Evolutionary conservation across 352 stramenopile species (phyloP).

Genomic region (Phytopythium kandeliae): DNA sequence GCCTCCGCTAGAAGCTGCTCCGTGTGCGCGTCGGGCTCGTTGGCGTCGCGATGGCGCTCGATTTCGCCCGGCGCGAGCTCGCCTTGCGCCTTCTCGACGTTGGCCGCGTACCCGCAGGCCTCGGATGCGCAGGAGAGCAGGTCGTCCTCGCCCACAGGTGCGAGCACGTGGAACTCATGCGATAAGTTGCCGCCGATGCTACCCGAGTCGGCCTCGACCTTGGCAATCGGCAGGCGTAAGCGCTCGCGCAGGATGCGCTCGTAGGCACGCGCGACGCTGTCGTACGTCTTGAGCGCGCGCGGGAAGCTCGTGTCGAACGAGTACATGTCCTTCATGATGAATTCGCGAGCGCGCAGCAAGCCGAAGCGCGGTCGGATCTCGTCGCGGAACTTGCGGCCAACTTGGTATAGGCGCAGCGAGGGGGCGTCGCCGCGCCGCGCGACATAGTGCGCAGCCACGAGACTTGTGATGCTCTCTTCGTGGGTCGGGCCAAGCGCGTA

Average conservation of each 20-base stretch:
- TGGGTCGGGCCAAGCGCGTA: constrained; percentile 77
- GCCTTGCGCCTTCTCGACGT: constrained; percentile 80
- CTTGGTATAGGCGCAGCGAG: constrained; percentile 81
- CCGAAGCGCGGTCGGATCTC: constrained; percentile 86
- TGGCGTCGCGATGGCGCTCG: neutral
- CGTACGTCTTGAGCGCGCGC: constrained; percentile 60
- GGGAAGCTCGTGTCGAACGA: constrained; percentile 76
- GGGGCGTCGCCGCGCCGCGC: constrained; percentile 17
- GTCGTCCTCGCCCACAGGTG: constrained; percentile 76
- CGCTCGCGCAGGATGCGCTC: constrained; percentile 61
- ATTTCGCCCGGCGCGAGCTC: constrained; percentile 10
- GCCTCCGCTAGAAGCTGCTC: constrained; percentile 15
- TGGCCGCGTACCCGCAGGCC: constrained; percentile 75
- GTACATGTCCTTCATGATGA: constrained; percentile 92
- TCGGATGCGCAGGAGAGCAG: constrained; percentile 61
- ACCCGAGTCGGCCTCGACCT: constrained; percentile 83
- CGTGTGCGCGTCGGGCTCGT: constrained; percentile 5
- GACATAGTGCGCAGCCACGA: constrained; percentile 65
- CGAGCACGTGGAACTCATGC: constrained; percentile 87
- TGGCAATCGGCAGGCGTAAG: constrained; percentile 62
- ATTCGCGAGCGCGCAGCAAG: constrained; percentile 76
- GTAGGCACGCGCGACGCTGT: constrained; percentile 76
- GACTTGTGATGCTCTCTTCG: constrained; percentile 80
- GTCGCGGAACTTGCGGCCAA: constrained; percentile 86
- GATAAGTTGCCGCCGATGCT: constrained; percentile 86